Base-by-base conservation (phyloP, 2,329 filamentous ascomycete species). In the Phyllosticta ampelicida region DNA sequence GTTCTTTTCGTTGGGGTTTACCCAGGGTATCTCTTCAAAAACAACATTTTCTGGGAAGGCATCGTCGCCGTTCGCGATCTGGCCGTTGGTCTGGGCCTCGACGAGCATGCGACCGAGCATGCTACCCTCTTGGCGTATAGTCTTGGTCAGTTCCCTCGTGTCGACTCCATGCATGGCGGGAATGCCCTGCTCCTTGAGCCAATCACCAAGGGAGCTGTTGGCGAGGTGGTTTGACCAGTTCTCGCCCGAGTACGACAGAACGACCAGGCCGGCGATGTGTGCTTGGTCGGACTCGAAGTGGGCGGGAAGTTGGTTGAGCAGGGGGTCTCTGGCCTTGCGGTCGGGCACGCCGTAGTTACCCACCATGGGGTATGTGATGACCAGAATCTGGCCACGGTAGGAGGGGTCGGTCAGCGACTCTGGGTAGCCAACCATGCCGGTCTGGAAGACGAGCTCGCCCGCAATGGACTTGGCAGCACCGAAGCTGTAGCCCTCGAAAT, bases 381-480 rank as follows among this genome's bases (percentile, higher is more conserved):
- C 91, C 66, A 99, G 82, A 66, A 99, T 96, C 77, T 99, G 92
- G 62, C 89, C 89, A 54, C 87, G 86, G 75, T 94, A 92, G 54
- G 89, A 92, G 64, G 89, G 89, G 70, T 94, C 89, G 61, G 89
- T 92, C 66, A 94, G 81, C 53, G 87, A 95, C 79, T 99, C 94
- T 49, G 94, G 91, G 73, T 99, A 99, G 70, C 94, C 94, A 66
- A 97, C 94, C 91, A 97, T 96, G 75, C 94, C 94, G 60, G 94
- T 99, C 81, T 97, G 92, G 79, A 99, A 99, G 76, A 99, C 94
- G 72, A 99, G 81, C 80, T 99, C 94, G 73, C 94, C 94, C 64
- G 92, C 88, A 69, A 95, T 85, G 77, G 89, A 96, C 82, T 91
- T 96, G 70, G 89, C 81, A 63, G 92, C 91, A 75, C 94, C 94